Evolutionary conservation across 1,284 basidiomycete species (phyloP).

Genomic region (Tilletia horrida): DNA sequence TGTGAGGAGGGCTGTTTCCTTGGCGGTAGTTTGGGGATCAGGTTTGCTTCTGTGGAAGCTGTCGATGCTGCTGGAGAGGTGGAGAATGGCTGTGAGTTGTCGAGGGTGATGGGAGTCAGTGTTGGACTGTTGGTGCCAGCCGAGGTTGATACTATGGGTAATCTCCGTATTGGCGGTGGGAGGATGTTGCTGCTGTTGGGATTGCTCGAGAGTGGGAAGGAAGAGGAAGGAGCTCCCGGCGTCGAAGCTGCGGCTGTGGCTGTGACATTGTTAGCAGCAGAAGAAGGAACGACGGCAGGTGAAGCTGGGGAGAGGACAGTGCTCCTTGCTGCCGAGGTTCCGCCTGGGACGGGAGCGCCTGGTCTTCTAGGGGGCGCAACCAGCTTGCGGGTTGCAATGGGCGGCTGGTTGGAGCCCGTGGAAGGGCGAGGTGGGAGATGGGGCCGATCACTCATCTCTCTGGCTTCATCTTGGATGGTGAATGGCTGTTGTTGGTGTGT

Average conservation of each 20-base stretch:
- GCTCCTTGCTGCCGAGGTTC: not conserved
- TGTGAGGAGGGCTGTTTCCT: not conserved
- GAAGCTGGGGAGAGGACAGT: not conserved
- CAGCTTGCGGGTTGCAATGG: not conserved
- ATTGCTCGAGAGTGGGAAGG: no score
- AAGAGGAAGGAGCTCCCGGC: no score
- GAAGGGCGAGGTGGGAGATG: slow-evolving; percentile 5
- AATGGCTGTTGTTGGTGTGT: not conserved
- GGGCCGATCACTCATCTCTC: not conserved
- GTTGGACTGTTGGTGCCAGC: not conserved
- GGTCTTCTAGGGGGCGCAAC: not conserved
- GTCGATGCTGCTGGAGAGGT: not conserved
- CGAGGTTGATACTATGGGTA: not conserved
- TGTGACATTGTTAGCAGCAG: no score
- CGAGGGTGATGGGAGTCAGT: not conserved
- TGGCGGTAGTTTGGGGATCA: not conserved
- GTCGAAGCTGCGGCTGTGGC: no score
- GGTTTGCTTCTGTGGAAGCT: not conserved
- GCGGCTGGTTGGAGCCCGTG: not conserved
- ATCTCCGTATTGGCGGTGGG: not conserved
- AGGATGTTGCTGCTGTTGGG: not conserved
- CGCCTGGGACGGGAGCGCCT: slow-evolving; percentile 1
- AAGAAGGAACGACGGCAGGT: not conserved
- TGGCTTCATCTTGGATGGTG: not conserved
- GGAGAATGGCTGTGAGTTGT: not conserved